These are phyloP conservation scores for Elaeis guineensis DNA, from an alignment of 176 grass and related monocot species.

Conservation along the genomic window DNA sequence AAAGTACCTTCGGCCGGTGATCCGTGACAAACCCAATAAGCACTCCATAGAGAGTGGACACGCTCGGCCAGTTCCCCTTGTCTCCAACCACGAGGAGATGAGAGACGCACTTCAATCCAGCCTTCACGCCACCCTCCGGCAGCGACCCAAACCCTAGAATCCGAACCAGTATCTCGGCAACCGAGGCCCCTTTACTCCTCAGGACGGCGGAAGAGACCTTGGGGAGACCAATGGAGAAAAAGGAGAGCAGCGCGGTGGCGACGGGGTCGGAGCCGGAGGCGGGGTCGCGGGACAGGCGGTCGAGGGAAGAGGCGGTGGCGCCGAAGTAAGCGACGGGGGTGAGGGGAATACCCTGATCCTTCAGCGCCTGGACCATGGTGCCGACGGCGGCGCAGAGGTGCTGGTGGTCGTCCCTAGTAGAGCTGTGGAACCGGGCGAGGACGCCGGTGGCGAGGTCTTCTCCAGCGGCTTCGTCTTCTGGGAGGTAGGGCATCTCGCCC, in stretches of 20 bases:
- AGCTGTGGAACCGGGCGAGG: constrained; percentile 41
- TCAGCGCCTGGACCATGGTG: constrained; percentile 66
- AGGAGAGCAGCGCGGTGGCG: constrained; percentile 50
- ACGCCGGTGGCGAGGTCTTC: constrained; percentile 58
- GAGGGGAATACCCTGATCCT: constrained; percentile 36
- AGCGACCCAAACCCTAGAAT: constrained; percentile 65
- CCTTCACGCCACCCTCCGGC: constrained; percentile 44
- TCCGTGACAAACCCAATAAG: constrained; percentile 48
- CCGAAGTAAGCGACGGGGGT: constrained; percentile 68
- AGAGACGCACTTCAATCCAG: constrained; percentile 66
- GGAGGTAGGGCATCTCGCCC: not conserved
- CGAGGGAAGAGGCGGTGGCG: constrained; percentile 40
- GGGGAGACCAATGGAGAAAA: constrained; percentile 48
- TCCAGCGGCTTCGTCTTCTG: constrained; percentile 14
- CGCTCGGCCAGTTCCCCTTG: constrained; percentile 47
- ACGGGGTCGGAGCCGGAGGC: constrained; percentile 37
- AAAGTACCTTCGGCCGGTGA: constrained; percentile 51
- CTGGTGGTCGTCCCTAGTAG: constrained; percentile 51
- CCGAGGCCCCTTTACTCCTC: constrained; percentile 29
- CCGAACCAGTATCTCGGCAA: constrained; percentile 48
- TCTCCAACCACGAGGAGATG: constrained; percentile 59
- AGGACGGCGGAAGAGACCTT: constrained; percentile 35
- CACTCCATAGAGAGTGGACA: constrained; percentile 39
- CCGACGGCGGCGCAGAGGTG: constrained; percentile 73
- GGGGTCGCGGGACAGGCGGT: constrained; percentile 40